Conservation (phyloP, 225 moss, liverwort and hornwort species). For the Straminergon stramineum region DNA sequence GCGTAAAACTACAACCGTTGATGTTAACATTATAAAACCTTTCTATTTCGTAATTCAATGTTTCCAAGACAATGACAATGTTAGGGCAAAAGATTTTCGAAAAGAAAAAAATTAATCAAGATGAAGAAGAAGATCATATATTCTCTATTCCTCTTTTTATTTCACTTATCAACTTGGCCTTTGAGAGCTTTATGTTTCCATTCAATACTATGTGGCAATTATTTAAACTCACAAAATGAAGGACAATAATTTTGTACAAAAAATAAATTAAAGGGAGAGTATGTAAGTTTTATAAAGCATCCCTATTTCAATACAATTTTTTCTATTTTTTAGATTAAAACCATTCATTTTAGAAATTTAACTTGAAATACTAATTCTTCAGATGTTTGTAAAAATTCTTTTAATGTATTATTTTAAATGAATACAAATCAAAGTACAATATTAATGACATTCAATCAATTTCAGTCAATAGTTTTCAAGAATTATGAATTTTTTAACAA, state of each 20-base stretch:
- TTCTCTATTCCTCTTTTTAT: neutral
- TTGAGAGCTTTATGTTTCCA: slow-evolving; percentile 2
- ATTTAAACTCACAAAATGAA: neutral
- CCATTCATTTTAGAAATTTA: neutral
- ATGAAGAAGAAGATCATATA: neutral
- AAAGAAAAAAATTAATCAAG: neutral
- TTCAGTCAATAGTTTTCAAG: neutral
- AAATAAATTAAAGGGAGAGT: neutral
- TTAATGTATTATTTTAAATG: neutral
- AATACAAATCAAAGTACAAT: neutral
- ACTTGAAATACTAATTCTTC: too few species aligned
- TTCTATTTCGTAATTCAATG: neutral
- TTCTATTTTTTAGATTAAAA: neutral
- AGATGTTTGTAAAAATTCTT: neutral
- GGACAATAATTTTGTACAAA: neutral
- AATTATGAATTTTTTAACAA: too few species aligned
- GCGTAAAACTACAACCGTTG: neutral
- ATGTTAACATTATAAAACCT: neutral
- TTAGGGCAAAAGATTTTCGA: neutral
- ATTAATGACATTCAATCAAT: neutral
- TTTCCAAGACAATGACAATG: neutral
- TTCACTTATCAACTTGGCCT: neutral
- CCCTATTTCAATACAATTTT: neutral
- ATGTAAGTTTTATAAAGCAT: too few species aligned
- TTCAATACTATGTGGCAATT: neutral